phyloP scores from a whole-genome alignment of 2,329 filamentous ascomycete genomes.

The Fusarium lateritium region DNA sequence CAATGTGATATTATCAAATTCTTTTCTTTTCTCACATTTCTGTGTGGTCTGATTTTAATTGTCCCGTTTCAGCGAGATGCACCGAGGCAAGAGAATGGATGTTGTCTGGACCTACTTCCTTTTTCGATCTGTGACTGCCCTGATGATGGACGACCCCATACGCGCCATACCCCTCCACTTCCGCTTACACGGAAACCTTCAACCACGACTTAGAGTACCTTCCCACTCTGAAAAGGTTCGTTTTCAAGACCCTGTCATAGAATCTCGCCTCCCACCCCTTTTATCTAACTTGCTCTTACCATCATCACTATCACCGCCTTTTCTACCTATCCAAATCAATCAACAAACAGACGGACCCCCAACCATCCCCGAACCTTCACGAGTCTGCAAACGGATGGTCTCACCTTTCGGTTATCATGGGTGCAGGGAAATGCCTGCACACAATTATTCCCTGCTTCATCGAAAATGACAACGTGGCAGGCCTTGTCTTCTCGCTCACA shows the following conservation, averaged over 20 bases:
- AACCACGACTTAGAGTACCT: conserved; percentile 25
- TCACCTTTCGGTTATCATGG: conserved; percentile 34
- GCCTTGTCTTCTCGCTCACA: conserved; percentile 28
- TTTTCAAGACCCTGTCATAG: conserved; percentile 26
- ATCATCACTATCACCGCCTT: conserved; percentile 9
- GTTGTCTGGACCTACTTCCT: conserved; percentile 47
- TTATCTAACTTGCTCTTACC: conserved; percentile 16
- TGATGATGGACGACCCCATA: conserved; percentile 20
- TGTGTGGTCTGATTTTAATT: conserved; percentile 45
- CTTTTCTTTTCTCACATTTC: conserved; percentile 20
- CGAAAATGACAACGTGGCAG: conserved; percentile 40
- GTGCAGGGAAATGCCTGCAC: conserved; percentile 21
- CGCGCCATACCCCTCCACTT: conserved; percentile 31
- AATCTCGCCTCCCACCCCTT: conserved; percentile 33
- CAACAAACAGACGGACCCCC: conserved; percentile 25
- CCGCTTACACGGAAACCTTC: conserved; percentile 34
- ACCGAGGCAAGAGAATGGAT: conserved; percentile 40
- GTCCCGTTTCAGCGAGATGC: conserved; percentile 49
- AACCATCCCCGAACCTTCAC: conserved; percentile 3
- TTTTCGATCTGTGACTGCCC: conserved; percentile 44
- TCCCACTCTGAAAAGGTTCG: conserved; percentile 28
- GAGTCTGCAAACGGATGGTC: conserved; percentile 38
- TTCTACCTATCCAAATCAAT: conserved; percentile 3
- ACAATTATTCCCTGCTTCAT: conserved; percentile 25
- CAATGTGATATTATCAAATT: conserved; percentile 33